A percentile compares a stretch with the other conserved stretches of the same genome.
Evolutionary conservation across 2,329 filamentous ascomycete species (phyloP).

Genomic region (Blastomyces silverae): DNA sequence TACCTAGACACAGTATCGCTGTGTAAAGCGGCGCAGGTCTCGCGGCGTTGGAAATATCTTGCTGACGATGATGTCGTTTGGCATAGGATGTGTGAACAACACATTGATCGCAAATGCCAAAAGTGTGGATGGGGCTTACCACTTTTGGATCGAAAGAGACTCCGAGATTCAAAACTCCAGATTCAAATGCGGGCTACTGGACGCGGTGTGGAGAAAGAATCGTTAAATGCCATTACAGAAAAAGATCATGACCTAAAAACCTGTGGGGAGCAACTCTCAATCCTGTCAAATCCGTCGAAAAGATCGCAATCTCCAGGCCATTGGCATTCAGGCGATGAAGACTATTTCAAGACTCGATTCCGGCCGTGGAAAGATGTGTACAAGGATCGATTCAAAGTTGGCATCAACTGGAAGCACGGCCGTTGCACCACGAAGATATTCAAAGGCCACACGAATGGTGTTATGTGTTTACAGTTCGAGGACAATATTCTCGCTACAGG

Average conservation of each 20-base stretch:
- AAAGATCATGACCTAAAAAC: slow-evolving; percentile 6
- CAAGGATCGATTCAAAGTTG: slow-evolving; percentile 88
- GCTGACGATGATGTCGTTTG: slow-evolving; percentile 98
- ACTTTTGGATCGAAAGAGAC: slow-evolving; percentile 75
- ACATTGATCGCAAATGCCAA: slow-evolving; percentile 86
- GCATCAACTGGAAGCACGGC: slow-evolving; percentile 95
- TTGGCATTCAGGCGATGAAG: slow-evolving; percentile 29
- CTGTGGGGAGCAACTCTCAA: background rate
- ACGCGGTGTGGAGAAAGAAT: slow-evolving; percentile 9
- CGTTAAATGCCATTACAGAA: background rate
- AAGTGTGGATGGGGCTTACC: slow-evolving; percentile 96
- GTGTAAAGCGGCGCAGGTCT: slow-evolving; percentile 94
- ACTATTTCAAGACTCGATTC: slow-evolving; percentile 47
- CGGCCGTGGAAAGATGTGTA: slow-evolving; percentile 96
- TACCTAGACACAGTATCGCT: slow-evolving; percentile 90
- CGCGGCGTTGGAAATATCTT: slow-evolving; percentile 73
- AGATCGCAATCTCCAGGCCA: slow-evolving; percentile 24
- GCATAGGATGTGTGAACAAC: slow-evolving; percentile 97
- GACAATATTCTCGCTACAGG: slow-evolving; percentile 88
- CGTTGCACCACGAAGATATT: slow-evolving; percentile 78
- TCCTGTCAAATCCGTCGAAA: background rate
- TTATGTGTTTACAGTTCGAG: slow-evolving; percentile 73
- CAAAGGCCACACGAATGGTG: slow-evolving; percentile 79
- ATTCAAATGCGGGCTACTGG: slow-evolving; percentile 56
- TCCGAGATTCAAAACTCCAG: slow-evolving; percentile 80